Evolutionary conservation across 2,329 filamentous ascomycete species (phyloP), one percentile per base, ranked within the genome.

Genomic region (Arthrobotrys sphaeroides): DNA sequence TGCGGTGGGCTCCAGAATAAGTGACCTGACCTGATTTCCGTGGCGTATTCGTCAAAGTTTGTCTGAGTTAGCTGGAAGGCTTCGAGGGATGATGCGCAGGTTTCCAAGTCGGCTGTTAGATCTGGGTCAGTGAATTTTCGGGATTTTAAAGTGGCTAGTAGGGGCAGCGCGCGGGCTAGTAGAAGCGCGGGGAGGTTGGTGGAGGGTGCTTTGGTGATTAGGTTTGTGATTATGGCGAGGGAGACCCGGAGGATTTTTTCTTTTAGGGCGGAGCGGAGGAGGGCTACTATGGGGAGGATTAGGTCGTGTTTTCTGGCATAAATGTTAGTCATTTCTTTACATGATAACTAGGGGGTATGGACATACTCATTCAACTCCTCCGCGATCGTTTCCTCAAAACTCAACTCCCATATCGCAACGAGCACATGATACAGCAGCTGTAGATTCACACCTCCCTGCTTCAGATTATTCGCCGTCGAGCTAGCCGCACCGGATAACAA

Each of bases 161-260:
- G 83, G 3, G 85, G 83, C 2, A 89, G 94, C 33, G 98, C 88
- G 73, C 93, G 90, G 59, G 92, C 93, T 73, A 97, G 90, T 20
- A 95, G 90, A 0, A 95, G 94, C 1, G 91, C 90, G 5, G 94
- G 94, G 67, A 98, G 89, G 49, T 90, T 85, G 20, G 84, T 86
- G 33, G 82, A 90, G 83, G 82, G 91, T 87, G 87, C 91, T 85
- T 84, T 88, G 83, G 85, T 92, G 38, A 97, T 88, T 47, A 99
- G 89, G 83, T 97, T 98, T 82, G 91, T 88, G 42, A 99, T 87
- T 5, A 94, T 97, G 7, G 93, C 93, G 47, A 98, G 87, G 49
- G 97, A 88, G 64, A 99, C 87, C 28, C 95, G 90, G 0, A 94
- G 98, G 0, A 94, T 98, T 86, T 99, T 99, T 82, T 98, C 95